Evolutionary conservation across 2,329 filamentous ascomycete genomes (phyloP), one percentile per base, ranked within the genome.

Genomic region (Paecilomyces sp.): DNA sequence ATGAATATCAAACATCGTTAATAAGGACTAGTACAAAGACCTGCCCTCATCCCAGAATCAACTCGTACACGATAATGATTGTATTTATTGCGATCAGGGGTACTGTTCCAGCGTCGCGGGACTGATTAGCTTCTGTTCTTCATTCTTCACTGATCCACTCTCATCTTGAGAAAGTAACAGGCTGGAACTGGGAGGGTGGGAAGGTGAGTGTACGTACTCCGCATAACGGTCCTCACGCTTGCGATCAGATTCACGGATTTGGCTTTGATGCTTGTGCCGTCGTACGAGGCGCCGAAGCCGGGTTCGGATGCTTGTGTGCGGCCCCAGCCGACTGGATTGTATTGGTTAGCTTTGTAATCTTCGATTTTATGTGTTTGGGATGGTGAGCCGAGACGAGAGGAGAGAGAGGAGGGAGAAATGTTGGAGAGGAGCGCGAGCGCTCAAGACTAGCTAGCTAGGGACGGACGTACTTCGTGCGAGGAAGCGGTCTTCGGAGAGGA

Each of bases 401-500:
- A 31, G 6, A 34, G 51, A 31, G 13, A 50, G 34, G 11, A 61
- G 34, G 58, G 56, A 53, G 33, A 36, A 28, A 28, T 28, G 25
- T 28, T 6, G 25, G 25, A 28, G 25, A 28, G 25, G 25, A 3
- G 25, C 25, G 25, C 3, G 25, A 28, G 25, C 25, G 6, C 25
- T 28, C 25, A 6, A 28, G 25, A 28, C 25, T 28, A 28, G 47
- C 34, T 31, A 51, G 54, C 58, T 55, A 51, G 57, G 3, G 18
- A 47, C 13, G 57, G 60, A 63, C 68, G 57, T 86, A 88, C 78
- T 92, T 76, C 91, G 86, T 60, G 88, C 89, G 66, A 96, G 89
- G 76, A 96, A 96, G 63, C 92, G 89, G 78, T 96, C 92, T 85
- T 96, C 92, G 68, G 91, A 96, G 65, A 97, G 88, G 72, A 97